Base-by-base conservation (phyloP, 2,329 filamentous ascomycete species). In the Paramyrothecium sp. region DNA sequence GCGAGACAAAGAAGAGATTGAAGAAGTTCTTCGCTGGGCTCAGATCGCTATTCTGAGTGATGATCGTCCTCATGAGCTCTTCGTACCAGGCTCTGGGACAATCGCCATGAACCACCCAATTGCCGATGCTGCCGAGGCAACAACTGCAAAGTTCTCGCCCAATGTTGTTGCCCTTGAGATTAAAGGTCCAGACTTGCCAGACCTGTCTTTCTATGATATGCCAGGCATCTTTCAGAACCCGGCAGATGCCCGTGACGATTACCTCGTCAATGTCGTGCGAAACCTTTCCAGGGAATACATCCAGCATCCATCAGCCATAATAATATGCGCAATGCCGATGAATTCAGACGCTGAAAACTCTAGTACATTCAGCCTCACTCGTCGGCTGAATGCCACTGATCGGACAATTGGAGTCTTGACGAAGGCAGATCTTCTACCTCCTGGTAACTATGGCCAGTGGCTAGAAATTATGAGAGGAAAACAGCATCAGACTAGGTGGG, bases 191-290 rank as follows among this genome's bases (percentile, higher is more conserved):
- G 80, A 79, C 0, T 80, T 94, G 0, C 88, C 91, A 0, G 86
- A 91, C 7, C 70, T 97, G 0, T 91, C 89, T 0, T 96, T 97
- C 64, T 94, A 91, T 59, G 92, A 97, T 59, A 79, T 97, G 1
- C 92, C 92, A 0, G 92, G 92, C 0, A 86, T 96, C 0, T 94
- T 96, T 60, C 85, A 87, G 20, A 88, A 88, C 8, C 82, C 88
- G 0, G 84, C 86, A 2, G 79, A 86, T 8, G 82, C 82, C 8
- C 78, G 84, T 3, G 86, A 93, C 17, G 78, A 83, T 11, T 90
- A 90, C 56, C 76, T 94, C 0, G 88, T 93, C 13, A 77, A 81
- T 0, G 85, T 95, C 0, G 89, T 96, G 0, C 80, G 86, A 53
- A 89, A 89, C 19, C 69, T 97, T 0, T 87, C 91, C 0, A 80